Base-by-base conservation (phyloP, 2,329 filamentous ascomycete species). In the Colletotrichum sp. region DNA sequence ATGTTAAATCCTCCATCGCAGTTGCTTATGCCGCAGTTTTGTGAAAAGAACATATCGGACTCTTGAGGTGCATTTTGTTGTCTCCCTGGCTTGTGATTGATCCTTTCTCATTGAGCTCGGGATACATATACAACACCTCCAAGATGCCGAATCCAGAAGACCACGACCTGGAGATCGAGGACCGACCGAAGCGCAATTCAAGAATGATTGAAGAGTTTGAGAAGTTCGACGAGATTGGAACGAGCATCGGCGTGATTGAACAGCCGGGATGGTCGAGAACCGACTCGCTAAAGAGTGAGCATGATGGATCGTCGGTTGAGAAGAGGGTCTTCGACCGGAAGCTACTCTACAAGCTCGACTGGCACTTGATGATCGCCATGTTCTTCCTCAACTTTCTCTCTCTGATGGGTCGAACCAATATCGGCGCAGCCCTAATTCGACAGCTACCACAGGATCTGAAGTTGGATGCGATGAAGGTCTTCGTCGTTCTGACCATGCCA, bases 301-400 rank as follows among this genome's bases (percentile, higher is more conserved):
- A 18, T 8, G 39, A 69, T 52, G 70, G 32, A n/a, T 59, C 39
- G 5, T 28, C 36, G 1, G 21, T 21, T 28, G 26, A 57, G 10
- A 60, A 8, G n/a, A 71, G 26, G 4, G 13, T n/a, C 34, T 75
- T 75, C 62, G 66, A 75, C 30, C 28, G 28, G 44, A 85, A 85
- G 77, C 78, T 86, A 16, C 70, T 83, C 3, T 74, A 74, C 24
- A 69, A 76, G 16, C 77, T 86, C 3, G 77, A 78, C 16, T 44
- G 71, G 67, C 76, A 77, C 39, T 59, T 81, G 34, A 77, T 81
- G 34, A 49, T 79, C 3, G 79, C 81, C 2, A 81, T 82, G 67
- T 78, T 82, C 32, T 81, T 82, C 59, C 73, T 82, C 44, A 81
- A 82, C 73, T 82, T 81, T 39, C 62, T 81, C 5, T 81, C 79